Base-by-base conservation (phyloP, 176 grass and related monocot genomes). In the Dactylis glomerata region DNA sequence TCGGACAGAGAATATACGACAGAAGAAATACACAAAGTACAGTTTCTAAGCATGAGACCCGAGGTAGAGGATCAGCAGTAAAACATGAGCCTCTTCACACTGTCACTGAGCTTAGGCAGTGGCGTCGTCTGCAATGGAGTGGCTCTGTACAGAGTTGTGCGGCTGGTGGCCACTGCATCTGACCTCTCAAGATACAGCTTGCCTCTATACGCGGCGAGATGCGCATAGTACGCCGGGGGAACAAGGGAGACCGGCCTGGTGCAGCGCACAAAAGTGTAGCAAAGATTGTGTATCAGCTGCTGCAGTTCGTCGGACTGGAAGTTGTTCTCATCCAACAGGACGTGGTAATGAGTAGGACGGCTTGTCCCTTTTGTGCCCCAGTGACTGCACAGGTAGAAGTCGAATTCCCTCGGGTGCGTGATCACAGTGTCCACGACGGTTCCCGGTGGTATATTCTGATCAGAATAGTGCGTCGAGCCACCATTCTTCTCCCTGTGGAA, bases 331-430 rank as follows among this genome's bases (percentile, higher is more conserved):
- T 97, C 95, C 88, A 89, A 93, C 57, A 97, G 78, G 17, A 97
- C 81, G 30, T 94, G 95, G 68, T 97, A 97, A 62, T 97, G 95
- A 8, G 95, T 90, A 1, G 95, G 95, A 31, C 95, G 89, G 77
- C 87, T 97, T 15, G 95, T 97, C 49, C 95, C 95, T 84, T 93
- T 97, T 52, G 86, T 93, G 49, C 95, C 95, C 92, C 88, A 97
- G 75, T 97, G 95, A 33, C 95, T 97, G 70, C 95, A 95, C 38
- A 97, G 49, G 81, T 95, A 97, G 73, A 97, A 97, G 73, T 97
- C 91, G 1, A 97, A 97, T 37, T 97, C 95, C 71, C 92, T 88
- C 8, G 92, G 95, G 82, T 97, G 95, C 5, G 95, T 97, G 73
- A 97, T 95, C 89, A 97, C 91, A 0, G 92, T 95, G 72, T 97